These are phyloP conservation scores for Daldinia caldariorum DNA, from an alignment of 495 filamentous ascomycete species.

Conservation along the genomic window DNA sequence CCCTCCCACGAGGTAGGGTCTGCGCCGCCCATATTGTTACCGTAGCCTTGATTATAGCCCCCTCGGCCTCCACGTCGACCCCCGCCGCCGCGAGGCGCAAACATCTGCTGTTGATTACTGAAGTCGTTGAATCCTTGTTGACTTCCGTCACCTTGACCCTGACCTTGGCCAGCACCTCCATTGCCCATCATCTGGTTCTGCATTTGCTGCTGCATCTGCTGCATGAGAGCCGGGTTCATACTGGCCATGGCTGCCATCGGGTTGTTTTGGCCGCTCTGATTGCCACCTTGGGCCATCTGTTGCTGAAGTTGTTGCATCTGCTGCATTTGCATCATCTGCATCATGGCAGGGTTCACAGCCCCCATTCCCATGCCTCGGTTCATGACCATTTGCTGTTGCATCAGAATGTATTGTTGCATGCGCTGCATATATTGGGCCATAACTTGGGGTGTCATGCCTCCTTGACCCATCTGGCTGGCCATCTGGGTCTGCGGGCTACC, in stretches of 20 bases:
- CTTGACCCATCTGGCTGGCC: conserved; percentile 55
- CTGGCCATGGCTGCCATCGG: conserved; percentile 61
- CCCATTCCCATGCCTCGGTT: conserved; percentile 59
- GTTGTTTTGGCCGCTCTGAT: conserved; percentile 53
- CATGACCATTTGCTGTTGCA: conserved; percentile 86
- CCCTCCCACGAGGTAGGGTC: conserved; percentile 91
- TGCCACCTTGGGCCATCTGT: conserved; percentile 62
- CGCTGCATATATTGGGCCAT: conserved; percentile 98
- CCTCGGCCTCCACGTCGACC: conserved; percentile 50
- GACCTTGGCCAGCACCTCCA: conserved; percentile 55
- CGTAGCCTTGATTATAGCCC: conserved; percentile 42
- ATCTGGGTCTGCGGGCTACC: conserved; percentile 55
- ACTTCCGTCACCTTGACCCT: conserved; percentile 48
- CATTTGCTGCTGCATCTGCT: conserved; percentile 89
- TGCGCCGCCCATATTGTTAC: conserved; percentile 42
- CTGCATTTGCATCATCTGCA: conserved; percentile 71
- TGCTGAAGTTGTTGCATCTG: conserved; percentile 89
- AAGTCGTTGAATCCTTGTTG: conserved; percentile 61
- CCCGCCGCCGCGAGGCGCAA: conserved; percentile 70
- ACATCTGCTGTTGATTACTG: conserved; percentile 90
- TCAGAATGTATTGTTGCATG: conserved; percentile 97
- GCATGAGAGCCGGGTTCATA: conserved; percentile 85
- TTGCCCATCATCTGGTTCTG: conserved; percentile 68
- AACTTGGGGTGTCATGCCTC: conserved; percentile 89
- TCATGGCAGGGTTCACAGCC: conserved; percentile 70